Conservation (phyloP, 2,329 filamentous ascomycete species). For the Beauveria caledonica region DNA sequence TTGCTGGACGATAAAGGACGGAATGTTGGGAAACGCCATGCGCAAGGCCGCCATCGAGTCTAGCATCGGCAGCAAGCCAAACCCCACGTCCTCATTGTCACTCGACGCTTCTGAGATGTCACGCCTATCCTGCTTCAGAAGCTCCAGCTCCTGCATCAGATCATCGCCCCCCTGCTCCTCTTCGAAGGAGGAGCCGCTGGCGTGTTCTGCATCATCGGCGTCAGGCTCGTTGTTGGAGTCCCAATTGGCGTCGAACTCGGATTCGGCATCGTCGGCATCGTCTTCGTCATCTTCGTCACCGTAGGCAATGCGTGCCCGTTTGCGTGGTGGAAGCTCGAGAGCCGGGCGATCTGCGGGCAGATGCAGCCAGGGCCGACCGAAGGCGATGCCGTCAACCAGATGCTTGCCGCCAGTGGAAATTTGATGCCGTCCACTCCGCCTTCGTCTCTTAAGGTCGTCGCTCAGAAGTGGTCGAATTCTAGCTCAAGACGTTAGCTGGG, state of each 20-base stretch:
- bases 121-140: slow-evolving; percentile 7
- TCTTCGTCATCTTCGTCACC: slow-evolving; percentile 30
- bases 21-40: slow-evolving; percentile 35
- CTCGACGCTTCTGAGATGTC: slow-evolving; percentile 12
- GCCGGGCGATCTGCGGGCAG: slow-evolving; percentile 52
- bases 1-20: slow-evolving; percentile 27
- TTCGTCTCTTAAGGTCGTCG: slow-evolving; percentile 64
- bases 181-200: slow-evolving; percentile 1
- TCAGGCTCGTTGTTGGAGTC: slow-evolving; percentile 17
- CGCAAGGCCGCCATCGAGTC: slow-evolving; percentile 25
- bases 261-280: slow-evolving; percentile 27
- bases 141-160: slow-evolving; percentile 5
- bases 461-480: slow-evolving; percentile 73
- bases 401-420: slow-evolving; percentile 72
- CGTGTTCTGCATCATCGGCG: slow-evolving; percentile 4
- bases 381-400: slow-evolving; percentile 77
- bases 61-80: slow-evolving; percentile 4
- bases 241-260: slow-evolving; percentile 21
- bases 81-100: slow-evolving; percentile 10
- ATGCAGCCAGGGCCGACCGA: slow-evolving; percentile 64
- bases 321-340: slow-evolving; percentile 65
- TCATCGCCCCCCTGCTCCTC: slow-evolving; percentile 6
- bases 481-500: neutral
- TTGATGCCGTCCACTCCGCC: slow-evolving; percentile 69
- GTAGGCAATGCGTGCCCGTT: slow-evolving; percentile 49